Conservation (phyloP, 2,329 filamentous ascomycete species). For the Colletotrichum chrysophilum region DNA sequence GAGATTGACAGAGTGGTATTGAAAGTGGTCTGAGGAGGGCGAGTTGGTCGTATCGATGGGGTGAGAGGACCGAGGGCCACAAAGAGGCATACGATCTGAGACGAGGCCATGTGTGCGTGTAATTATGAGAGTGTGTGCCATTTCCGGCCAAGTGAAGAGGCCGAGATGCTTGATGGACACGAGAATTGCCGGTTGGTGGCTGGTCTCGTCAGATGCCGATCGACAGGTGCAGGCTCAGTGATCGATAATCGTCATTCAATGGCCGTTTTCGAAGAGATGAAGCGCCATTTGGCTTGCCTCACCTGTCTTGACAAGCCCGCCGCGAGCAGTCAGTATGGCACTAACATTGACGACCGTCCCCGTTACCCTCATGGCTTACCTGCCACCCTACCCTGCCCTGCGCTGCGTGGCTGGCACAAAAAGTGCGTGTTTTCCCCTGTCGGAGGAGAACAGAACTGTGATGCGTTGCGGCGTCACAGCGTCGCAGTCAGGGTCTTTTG, state of each 20-base stretch:
- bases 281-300: neutral
- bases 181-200: neutral
- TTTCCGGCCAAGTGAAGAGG: neutral
- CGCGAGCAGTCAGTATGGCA: neutral
- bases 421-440: neutral
- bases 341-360: neutral
- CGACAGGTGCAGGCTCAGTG: neutral
- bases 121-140: neutral
- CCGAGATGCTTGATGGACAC: neutral
- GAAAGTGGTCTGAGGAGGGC: constrained; percentile 11
- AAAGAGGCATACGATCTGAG: neutral
- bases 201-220: constrained; percentile 13
- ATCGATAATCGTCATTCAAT: neutral
- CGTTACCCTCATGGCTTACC: neutral
- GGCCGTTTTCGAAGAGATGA: constrained; percentile 12
- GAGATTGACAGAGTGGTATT: neutral
- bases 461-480: neutral
- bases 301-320: neutral
- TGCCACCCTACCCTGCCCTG: neutral
- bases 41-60: neutral
- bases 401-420: neutral
- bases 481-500: neutral
- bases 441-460: neutral
- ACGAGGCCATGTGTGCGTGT: neutral
- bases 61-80: neutral